These are phyloP conservation scores for Cladophialophora immunda DNA, from an alignment of 2,329 filamentous ascomycete species.

Conservation along the genomic window DNA sequence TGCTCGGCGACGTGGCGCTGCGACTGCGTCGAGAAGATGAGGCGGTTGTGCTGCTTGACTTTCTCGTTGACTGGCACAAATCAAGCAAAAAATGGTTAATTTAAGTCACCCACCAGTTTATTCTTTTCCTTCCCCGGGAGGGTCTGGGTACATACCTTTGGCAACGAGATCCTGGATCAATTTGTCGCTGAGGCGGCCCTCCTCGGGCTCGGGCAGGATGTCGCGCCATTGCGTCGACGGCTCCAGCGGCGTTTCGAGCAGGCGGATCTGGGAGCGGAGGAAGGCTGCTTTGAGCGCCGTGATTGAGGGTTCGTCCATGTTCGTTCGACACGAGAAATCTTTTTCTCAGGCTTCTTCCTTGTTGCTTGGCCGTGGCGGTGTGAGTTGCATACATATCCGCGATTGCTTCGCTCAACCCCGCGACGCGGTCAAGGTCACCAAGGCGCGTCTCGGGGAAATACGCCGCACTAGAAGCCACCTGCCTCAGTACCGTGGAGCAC, in stretches of 20 bases:
- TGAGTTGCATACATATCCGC: too few species aligned
- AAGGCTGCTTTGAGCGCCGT: conserved; percentile 62
- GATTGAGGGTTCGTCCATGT: conserved; percentile 50
- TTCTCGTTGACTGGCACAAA: conserved; percentile 63
- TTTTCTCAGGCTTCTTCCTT: too few species aligned
- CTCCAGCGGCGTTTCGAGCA: conserved; percentile 59
- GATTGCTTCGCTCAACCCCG: too few species aligned
- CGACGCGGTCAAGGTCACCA: not conserved
- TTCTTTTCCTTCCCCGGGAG: not conserved
- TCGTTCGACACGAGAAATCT: too few species aligned
- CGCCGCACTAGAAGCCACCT: not conserved
- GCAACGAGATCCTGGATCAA: conserved; percentile 60
- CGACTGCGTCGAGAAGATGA: conserved; percentile 63
- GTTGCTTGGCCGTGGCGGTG: too few species aligned
- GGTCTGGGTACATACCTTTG: conserved; percentile 54
- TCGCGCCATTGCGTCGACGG: conserved; percentile 58
- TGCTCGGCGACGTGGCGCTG: conserved; percentile 65
- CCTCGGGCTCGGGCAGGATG: conserved; percentile 51
- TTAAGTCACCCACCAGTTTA: not conserved
- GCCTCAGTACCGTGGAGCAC: not conserved
- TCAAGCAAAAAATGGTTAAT: not conserved
- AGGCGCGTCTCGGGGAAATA: not conserved
- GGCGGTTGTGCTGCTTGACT: conserved; percentile 61
- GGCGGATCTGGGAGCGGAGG: conserved; percentile 60
- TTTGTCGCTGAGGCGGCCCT: conserved; percentile 58